Evolutionary conservation across 1,284 basidiomycete species (phyloP).

Genomic region (Fomitopsis pinicola): DNA sequence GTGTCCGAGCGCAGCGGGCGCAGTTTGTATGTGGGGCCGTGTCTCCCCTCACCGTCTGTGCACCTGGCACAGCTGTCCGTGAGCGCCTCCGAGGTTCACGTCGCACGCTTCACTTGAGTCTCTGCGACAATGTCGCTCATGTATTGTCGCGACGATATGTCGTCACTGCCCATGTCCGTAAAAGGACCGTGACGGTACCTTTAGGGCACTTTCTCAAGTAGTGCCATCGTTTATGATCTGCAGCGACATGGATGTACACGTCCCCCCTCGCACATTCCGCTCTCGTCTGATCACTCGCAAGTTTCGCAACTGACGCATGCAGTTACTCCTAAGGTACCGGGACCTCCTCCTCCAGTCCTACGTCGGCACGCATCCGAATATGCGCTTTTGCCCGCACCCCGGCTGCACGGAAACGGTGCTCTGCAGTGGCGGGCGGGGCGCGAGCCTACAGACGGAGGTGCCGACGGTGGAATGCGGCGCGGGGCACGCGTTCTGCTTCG

Average conservation of each 20-base stretch:
- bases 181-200: no score
- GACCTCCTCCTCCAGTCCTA: constrained; percentile 55
- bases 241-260: neutral
- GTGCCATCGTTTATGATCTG: no score
- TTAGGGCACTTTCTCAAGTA: no score
- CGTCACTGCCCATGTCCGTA: no score
- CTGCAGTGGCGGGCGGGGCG: constrained; percentile 30
- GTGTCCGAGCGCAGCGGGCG: no score
- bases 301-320: neutral
- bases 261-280: neutral
- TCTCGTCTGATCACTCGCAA: neutral
- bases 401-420: constrained; percentile 29
- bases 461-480: constrained; percentile 53
- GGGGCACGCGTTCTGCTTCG: constrained; percentile 52
- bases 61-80: no score
- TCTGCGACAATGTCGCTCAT: no score
- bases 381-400: constrained; percentile 55
- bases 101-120: no score
- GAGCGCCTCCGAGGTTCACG: no score
- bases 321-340: constrained; percentile 38
- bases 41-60: neutral
- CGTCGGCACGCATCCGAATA: constrained; percentile 50
- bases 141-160: no score
- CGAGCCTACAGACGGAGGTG: constrained; percentile 46
- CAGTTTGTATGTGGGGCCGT: neutral